Conservation (phyloP, 108 stramenopile genomes). For the Cyclotella distinguenda region DNA sequence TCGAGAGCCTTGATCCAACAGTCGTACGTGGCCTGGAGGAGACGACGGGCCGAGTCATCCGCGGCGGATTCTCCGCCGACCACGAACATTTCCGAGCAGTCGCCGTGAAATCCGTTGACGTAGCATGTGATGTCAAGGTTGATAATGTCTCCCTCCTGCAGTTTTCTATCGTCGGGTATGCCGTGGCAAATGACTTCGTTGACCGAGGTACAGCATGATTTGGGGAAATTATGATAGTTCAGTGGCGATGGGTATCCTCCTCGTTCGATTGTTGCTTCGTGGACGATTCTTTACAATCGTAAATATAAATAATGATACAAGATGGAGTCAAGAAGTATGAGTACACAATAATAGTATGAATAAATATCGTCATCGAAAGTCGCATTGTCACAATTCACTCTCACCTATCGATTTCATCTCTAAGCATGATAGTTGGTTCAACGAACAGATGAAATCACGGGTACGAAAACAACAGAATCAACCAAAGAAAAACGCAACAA, state of each 20-base stretch:
- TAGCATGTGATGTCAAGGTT: constrained; percentile 97
- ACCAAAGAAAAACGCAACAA: too few relatives aligned
- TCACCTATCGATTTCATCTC: too few relatives aligned
- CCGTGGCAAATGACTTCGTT: constrained; percentile 98
- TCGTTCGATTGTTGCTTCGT: constrained; percentile 90
- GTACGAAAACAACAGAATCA: too few relatives aligned
- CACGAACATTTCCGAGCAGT: constrained; percentile 95
- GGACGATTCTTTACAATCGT: too few relatives aligned
- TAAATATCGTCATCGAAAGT: too few relatives aligned
- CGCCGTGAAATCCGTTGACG: constrained; percentile 95
- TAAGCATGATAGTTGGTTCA: too few relatives aligned
- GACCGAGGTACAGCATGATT: constrained; percentile 94
- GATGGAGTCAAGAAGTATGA: neutral
- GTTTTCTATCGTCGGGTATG: constrained; percentile 86
- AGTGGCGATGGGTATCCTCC: constrained; percentile 96
- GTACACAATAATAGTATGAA: too few relatives aligned
- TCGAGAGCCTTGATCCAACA: constrained; percentile 71
- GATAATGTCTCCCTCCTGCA: constrained; percentile 97
- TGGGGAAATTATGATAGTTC: constrained; percentile 98
- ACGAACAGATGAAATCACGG: too few relatives aligned
- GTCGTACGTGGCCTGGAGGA: constrained; percentile 84
- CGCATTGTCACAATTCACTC: too few relatives aligned
- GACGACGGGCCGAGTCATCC: constrained; percentile 70
- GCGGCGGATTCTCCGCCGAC: constrained; percentile 96
- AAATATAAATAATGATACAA: constrained; percentile 6